Base-by-base conservation (phyloP, 2,329 filamentous ascomycete genomes). In the Dichotomopilus funicola region DNA sequence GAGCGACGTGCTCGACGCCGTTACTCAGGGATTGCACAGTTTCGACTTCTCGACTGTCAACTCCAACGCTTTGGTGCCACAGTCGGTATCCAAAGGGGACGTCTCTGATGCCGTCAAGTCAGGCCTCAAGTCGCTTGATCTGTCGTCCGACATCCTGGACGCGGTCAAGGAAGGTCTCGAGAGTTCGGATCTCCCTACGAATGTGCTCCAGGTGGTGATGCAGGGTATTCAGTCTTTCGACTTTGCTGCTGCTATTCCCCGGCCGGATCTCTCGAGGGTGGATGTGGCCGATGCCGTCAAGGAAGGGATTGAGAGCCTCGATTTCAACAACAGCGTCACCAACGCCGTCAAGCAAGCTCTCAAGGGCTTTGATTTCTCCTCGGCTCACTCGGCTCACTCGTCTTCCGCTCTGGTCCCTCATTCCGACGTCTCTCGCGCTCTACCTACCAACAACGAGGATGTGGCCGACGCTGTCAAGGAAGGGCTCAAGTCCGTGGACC, bases 41-140 rank as follows among this genome's bases (percentile, higher is more conserved):
- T 62, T 65, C 40, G 62, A 65, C 58, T 65, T 65, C n/a, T 53
- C 59, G 3, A 44, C 46, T 12, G 42, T 57, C 11, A 49, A 57
- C 52, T 59, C 60, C n/a, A 57, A 55, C 13, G 63, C 63, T 6
- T 42, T 64, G 34, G 58, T 63, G 3, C 55, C 58, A 2, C 61
- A 59, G 45, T 45, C 59, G 2, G 13, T 61, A 2, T 57, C 61
- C 33, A 63, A 64, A 49, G 55, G 54, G 0, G 64, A 66, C 34
- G 59, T 66, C 7, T 35, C 57, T 3, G 62, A 64, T 35, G 64
- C 62, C 2, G 62, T 66, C 4, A 61, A 60, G 51, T 54, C 58
- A 6, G 60, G 61, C 1, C 56, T 66, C 6, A 60, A 61, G 51
- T 66, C 70, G 2, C 69, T 75, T 11, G 70, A 72, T 35, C 35